phyloP scores from a whole-genome alignment of 768 basidiomycete genomes.

The Tulasnella sp. region DNA sequence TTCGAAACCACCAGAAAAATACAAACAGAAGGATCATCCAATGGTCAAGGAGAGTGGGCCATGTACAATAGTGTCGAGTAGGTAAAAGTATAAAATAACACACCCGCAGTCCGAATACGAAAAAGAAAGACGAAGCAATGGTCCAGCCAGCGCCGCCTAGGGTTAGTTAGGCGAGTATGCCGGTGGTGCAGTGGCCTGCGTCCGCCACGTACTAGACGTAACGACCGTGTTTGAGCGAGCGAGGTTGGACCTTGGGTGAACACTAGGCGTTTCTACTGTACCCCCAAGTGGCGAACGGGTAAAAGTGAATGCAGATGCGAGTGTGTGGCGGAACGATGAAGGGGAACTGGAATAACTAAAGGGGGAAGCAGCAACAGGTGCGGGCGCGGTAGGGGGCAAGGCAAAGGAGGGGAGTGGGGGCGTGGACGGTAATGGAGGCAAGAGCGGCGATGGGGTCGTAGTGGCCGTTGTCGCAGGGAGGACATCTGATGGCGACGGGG shows the following conservation, averaged over 20 bases:
- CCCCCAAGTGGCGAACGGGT: background rate
- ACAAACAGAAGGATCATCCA: background rate
- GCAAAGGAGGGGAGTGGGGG: background rate
- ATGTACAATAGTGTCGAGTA: background rate
- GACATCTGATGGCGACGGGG: background rate
- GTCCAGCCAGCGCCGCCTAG: background rate
- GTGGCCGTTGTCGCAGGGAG: background rate
- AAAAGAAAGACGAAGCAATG: background rate
- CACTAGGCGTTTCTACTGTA: background rate
- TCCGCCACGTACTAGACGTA: background rate
- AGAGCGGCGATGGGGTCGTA: background rate
- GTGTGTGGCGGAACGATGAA: background rate
- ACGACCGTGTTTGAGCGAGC: background rate
- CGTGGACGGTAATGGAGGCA: background rate
- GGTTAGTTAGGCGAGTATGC: background rate
- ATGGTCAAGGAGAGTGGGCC: background rate
- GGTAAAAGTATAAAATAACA: background rate
- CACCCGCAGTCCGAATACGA: background rate
- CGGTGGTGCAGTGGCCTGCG: constrained; percentile 5
- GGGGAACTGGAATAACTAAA: background rate
- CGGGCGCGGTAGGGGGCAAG: background rate
- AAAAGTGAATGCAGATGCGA: background rate
- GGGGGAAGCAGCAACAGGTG: background rate
- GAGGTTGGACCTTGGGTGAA: background rate
- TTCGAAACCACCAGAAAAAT: background rate